Conservation (phyloP, 306 rosid species). For the Vachellia pachyceras region DNA sequence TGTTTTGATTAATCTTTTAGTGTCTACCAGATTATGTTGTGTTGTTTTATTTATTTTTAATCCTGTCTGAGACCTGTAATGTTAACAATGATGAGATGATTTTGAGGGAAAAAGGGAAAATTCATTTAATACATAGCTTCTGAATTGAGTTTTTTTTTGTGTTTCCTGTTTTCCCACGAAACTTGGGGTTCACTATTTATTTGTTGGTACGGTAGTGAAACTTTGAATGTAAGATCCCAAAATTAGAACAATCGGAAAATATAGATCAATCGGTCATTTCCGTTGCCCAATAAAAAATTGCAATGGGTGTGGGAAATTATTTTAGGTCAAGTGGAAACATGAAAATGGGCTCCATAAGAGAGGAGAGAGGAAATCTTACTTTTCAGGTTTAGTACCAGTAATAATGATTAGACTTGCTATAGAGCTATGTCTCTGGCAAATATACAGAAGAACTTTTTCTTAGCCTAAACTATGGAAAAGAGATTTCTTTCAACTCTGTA, state of each 20-base stretch:
- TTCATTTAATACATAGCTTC: constrained; percentile 41
- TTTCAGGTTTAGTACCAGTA: neutral
- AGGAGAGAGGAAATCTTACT: neutral
- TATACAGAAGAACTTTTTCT: neutral
- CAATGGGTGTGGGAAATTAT: no score
- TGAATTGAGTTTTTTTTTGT: neutral
- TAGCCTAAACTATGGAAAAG: neutral
- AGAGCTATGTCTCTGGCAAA: neutral
- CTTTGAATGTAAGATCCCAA: no score
- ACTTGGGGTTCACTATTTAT: neutral
- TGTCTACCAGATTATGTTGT: constrained; percentile 45
- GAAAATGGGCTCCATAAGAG: neutral
- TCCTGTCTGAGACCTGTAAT: constrained; percentile 52
- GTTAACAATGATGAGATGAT: constrained; percentile 59
- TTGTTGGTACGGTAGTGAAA: neutral
- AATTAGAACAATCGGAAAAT: no score
- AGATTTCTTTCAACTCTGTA: neutral
- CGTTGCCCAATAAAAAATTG: no score
- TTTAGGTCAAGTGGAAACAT: neutral
- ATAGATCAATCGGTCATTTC: no score
- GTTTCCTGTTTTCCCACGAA: neutral
- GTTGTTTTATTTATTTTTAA: constrained; percentile 28
- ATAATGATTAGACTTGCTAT: neutral
- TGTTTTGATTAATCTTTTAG: constrained; percentile 44
- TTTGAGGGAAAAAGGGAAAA: constrained; percentile 30